Evolutionary conservation across 2,329 filamentous ascomycete genomes (phyloP).

Genomic region (Calonectria hawksworthii): DNA sequence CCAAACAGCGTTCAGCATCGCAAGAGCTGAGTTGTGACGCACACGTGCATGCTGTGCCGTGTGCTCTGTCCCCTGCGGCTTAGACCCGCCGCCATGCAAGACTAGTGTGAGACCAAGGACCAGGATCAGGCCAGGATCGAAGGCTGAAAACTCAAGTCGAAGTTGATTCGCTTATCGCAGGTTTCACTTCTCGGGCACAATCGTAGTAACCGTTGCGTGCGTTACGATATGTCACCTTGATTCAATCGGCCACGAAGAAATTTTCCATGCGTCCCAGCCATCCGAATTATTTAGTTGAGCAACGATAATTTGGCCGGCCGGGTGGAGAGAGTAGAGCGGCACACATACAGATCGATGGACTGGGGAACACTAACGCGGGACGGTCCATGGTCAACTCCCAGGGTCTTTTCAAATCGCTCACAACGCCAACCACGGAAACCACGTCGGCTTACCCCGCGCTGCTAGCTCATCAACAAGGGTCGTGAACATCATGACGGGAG

Average conservation of each 20-base stretch:
- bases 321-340: neutral
- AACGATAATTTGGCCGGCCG: neutral
- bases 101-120: neutral
- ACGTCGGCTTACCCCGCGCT: neutral
- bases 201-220: too few relatives aligned
- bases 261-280: neutral
- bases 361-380: neutral
- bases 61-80: neutral
- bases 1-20: neutral
- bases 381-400: neutral
- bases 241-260: neutral
- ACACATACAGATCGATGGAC: neutral
- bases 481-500: too few relatives aligned
- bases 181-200: neutral
- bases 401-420: neutral
- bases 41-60: neutral
- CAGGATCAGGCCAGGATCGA: neutral
- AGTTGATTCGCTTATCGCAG: neutral
- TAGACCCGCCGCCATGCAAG: neutral
- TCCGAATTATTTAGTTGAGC: neutral
- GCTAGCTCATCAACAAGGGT: neutral
- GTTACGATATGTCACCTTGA: neutral
- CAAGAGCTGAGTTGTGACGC: neutral
- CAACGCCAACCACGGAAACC: neutral
- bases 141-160: neutral